These are phyloP conservation scores for Lentinula lateritia DNA, from an alignment of 768 basidiomycete species.

Conservation along the genomic window DNA sequence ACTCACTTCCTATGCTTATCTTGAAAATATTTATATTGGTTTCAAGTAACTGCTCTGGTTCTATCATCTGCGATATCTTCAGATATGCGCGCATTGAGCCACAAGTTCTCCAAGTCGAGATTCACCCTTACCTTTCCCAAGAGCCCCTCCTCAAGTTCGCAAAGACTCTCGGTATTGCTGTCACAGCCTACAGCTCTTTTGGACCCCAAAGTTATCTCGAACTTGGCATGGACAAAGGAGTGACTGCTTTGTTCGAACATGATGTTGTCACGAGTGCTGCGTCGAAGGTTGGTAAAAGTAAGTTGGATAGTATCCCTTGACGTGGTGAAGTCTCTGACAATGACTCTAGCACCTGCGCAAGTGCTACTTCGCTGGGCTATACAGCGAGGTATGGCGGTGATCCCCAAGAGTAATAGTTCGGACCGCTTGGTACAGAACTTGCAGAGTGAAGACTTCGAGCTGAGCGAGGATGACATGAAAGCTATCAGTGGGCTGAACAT, in stretches of 20 bases:
- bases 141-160: constrained; percentile 50
- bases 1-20: constrained; percentile 1
- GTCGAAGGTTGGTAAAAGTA: constrained; percentile 48
- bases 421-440: constrained; percentile 52
- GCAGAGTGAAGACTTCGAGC: constrained; percentile 39
- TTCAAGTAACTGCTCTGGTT: constrained; percentile 67
- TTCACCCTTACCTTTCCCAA: constrained; percentile 70
- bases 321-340: not conserved
- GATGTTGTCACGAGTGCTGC: constrained; percentile 40
- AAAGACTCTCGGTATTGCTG: constrained; percentile 48
- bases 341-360: constrained; percentile 46
- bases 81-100: constrained; percentile 75
- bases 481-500: constrained; percentile 44
- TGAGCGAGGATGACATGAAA: constrained; percentile 43
- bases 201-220: constrained; percentile 54
- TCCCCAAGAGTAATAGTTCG: constrained; percentile 62
- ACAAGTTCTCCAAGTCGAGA: constrained; percentile 62
- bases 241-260: constrained; percentile 49
- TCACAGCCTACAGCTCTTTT: constrained; percentile 62
- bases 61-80: constrained; percentile 68
- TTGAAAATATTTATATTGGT: not conserved
- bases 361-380: constrained; percentile 77
- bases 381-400: constrained; percentile 66
- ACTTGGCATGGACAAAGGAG: constrained; percentile 51
- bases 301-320: constrained; percentile 9